phyloP scores from a whole-genome alignment of 139 green algal genomes.

The Chlamydomonas schloesseri region DNA sequence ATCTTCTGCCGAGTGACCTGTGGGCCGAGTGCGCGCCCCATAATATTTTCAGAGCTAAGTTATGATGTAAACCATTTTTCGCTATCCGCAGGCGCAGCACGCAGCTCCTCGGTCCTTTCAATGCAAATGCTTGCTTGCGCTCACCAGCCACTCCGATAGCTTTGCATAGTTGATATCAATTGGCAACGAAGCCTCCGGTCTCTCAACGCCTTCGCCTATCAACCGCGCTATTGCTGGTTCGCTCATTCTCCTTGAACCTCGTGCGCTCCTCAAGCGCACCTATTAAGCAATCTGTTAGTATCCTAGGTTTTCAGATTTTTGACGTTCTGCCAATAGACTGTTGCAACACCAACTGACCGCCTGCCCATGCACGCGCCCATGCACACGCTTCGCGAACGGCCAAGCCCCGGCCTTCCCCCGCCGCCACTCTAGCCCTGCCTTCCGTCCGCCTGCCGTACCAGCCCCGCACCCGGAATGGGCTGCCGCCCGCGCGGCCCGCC shows the following conservation, averaged over 20 bases:
- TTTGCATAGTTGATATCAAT: conserved; percentile 83
- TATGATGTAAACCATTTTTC: background rate
- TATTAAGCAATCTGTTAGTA: too few relatives aligned
- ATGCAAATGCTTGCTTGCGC: conserved; percentile 1
- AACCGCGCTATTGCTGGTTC: conserved; percentile 43
- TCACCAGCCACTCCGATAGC: conserved; percentile 83
- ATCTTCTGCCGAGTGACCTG: conserved; percentile 81
- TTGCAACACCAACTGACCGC: too few relatives aligned
- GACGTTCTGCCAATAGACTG: too few relatives aligned
- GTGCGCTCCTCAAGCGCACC: too few relatives aligned
- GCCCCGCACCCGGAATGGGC: conserved; percentile 18
- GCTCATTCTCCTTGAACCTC: conserved; percentile 6
- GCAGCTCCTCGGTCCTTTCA: too few relatives aligned
- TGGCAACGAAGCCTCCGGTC: conserved; percentile 67
- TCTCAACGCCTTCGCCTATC: conserved; percentile 68
- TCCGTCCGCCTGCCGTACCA: background rate
- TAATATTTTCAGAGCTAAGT: too few relatives aligned
- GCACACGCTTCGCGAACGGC: too few relatives aligned
- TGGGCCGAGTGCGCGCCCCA: too few relatives aligned
- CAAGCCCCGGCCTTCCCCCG: background rate
- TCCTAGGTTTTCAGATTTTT: too few relatives aligned
- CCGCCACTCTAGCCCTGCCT: background rate
- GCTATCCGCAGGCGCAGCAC: background rate
- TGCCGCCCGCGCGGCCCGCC: background rate
- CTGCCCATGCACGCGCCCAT: too few relatives aligned